Evolutionary conservation across 2,329 filamentous ascomycete genomes (phyloP), one percentile per base, ranked within the genome.

Genomic region (Aulographum hederae): DNA sequence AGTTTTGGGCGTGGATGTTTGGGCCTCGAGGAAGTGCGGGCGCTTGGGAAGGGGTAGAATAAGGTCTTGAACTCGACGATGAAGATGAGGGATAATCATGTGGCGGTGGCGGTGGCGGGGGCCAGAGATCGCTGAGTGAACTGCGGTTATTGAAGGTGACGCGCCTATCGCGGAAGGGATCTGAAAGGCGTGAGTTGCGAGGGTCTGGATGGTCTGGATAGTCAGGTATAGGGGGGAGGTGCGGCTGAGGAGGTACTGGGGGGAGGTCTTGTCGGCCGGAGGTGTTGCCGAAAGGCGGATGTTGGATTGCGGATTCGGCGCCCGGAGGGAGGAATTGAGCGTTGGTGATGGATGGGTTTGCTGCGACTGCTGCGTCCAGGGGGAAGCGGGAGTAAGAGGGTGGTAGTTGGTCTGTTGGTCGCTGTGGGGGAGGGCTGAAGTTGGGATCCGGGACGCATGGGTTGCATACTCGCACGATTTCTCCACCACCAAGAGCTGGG

Each of bases 381-480:
- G 21, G 21, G n/a, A n/a, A 25, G 8, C 8, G 21, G 8, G 8
- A n/a, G n/a, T 25, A 25, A 8, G 21, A 8, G 8, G 21, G 21
- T 25, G 21, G 21, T n/a, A n/a, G n/a, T n/a, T 25, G 21, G n/a
- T 25, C 21, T n/a, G n/a, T n/a, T n/a, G n/a, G n/a, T n/a, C n/a
- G n/a, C 63, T 59, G 43, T 67, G 65, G 67, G 1, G 66, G 66
- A 28, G 67, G 68, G 34, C 64, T 61, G 21, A 65, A 63, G 38
- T 74, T 73, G 13, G 70, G 74, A 53, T 78, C 73, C 21, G 74
- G 74, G 8, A 79, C 74, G 46, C 74, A 79, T 10, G 74, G 74
- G 43, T 78, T 78, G 54, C 74, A 79, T 6, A 79, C 63, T 37
- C 74, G 63, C 21, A 79, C 74, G 48, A 72, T 67, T 44, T 75